Evolutionary conservation across 345 rosid genomes (phyloP), one percentile per base, ranked within the genome.

Genomic region (Moricandia moricandioides): DNA sequence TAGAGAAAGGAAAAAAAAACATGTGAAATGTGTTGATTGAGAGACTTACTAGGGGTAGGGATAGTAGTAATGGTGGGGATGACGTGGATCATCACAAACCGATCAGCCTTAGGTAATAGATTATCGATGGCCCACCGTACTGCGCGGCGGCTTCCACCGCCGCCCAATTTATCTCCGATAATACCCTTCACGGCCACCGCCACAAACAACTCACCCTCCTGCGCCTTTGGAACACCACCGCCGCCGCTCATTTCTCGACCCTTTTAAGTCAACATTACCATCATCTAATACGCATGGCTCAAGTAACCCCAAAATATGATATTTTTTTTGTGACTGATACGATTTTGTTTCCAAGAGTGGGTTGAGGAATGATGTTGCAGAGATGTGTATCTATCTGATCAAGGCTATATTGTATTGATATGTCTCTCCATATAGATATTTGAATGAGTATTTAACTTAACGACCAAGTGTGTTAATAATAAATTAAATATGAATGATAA

Each of bases 181-280:
- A 82, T 73, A n/a, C 88, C 89, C 58, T 87, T 91, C 31, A 93
- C 90, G 39, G 96, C 92, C 54, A 91, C 85, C n/a, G 85, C 96
- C 35, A 87, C 89, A 4, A 83, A 68, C 21, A 71, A 58, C 86
- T 81, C 76, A 64, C 64, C 63, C 21, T 68, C 39, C 54, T 62
- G 61, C 54, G 73, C 31, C 67, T 45, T 57, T 65, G 26, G 39
- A 80, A 63, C 21, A 79, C 54, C 27, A 6, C 21, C 16, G 52
- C 31, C 13, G 35, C 61, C 18, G 65, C 52, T 75, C 65, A 70
- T 74, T 52, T 62, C 73, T 59, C 34, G 65, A 52, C 73, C 61
- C 69, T 69, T 59, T 67, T 59, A 72, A 51, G 51, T 63, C 70
- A 47, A 65, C 77, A 66, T 78, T 10, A 2, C 72, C 64, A 78